Evolutionary conservation across 2,329 filamentous ascomycete species (phyloP).

Genomic region (Colletotrichum sp.): DNA sequence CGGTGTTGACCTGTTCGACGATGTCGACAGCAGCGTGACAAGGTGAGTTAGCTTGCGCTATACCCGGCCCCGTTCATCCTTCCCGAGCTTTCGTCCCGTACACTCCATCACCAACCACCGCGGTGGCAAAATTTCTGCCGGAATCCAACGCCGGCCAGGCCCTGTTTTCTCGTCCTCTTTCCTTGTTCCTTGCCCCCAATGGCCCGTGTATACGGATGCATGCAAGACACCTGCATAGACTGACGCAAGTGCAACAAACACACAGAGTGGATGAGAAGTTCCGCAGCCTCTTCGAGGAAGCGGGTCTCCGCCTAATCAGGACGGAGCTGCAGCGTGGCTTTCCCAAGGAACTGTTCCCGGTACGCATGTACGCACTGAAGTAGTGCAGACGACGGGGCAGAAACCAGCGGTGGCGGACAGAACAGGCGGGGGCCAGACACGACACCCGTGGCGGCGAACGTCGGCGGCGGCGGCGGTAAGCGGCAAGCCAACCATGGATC

Average conservation of each 20-base stretch:
- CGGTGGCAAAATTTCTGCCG: background rate
- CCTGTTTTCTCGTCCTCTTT: background rate
- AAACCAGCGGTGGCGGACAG: constrained; percentile 11
- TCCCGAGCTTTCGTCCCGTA: background rate
- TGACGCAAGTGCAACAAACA: constrained; percentile 6
- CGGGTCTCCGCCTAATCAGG: constrained; percentile 71
- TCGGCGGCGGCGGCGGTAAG: constrained; percentile 5
- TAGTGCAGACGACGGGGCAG: background rate
- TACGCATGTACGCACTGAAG: constrained; percentile 79
- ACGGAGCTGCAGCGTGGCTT: constrained; percentile 78
- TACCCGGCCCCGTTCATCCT: background rate
- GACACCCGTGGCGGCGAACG: background rate
- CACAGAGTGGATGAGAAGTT: constrained; percentile 75
- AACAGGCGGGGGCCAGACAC: background rate
- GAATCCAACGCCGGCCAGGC: background rate
- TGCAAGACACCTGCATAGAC: constrained; percentile 16
- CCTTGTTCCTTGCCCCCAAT: background rate
- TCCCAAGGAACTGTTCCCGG: constrained; percentile 71
- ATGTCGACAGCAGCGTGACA: constrained; percentile 21
- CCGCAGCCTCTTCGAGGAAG: constrained; percentile 69
- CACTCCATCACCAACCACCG: background rate
- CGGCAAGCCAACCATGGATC: constrained; percentile 16
- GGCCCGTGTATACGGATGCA: constrained; percentile 5
- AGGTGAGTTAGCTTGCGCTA: constrained; percentile 2
- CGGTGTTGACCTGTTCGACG: constrained; percentile 62